A percentile compares a stretch with the other conserved stretches of the same genome.
Evolutionary conservation across 176 grass and related monocot species (phyloP).

Genomic region (Oropetium thomaeum): DNA sequence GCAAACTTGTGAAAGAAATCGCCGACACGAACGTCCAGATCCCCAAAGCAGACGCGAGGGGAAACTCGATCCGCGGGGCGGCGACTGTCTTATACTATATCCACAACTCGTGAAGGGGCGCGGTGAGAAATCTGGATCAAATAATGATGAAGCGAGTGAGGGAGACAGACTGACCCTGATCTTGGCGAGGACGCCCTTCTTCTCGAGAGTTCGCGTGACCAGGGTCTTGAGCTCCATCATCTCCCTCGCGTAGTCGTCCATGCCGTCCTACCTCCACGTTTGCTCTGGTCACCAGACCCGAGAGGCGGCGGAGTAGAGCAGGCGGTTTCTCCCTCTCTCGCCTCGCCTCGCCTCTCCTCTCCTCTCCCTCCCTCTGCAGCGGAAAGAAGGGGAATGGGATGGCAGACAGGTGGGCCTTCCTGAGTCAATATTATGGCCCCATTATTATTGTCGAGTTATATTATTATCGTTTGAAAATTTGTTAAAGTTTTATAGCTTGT

Average conservation of each 20-base stretch:
- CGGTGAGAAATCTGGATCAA: background rate
- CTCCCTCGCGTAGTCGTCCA: conserved; percentile 63
- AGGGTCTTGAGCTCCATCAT: conserved; percentile 99
- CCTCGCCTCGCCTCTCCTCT: too few relatives aligned
- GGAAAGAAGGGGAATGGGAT: too few relatives aligned
- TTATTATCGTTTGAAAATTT: too few relatives aligned
- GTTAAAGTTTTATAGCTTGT: too few relatives aligned
- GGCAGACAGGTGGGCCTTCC: too few relatives aligned
- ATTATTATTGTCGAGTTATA: too few relatives aligned
- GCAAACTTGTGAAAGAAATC: too few relatives aligned
- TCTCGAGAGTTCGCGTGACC: conserved; percentile 90
- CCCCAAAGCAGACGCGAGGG: background rate
- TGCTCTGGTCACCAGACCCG: too few relatives aligned
- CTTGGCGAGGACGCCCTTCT: conserved; percentile 95
- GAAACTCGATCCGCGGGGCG: conserved; percentile 12
- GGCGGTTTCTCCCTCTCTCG: too few relatives aligned
- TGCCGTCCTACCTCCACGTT: background rate
- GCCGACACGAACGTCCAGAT: conserved; percentile 15
- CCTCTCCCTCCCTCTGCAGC: too few relatives aligned
- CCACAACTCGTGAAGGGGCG: background rate
- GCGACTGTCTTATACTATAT: background rate
- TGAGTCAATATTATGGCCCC: too few relatives aligned
- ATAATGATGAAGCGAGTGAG: background rate
- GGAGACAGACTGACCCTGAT: background rate
- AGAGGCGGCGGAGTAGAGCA: too few relatives aligned